Evolutionary conservation across 1,139 yeast genomes (phyloP), one percentile per base, ranked within the genome.

Genomic region (Kluyveromyces marxianus): DNA sequence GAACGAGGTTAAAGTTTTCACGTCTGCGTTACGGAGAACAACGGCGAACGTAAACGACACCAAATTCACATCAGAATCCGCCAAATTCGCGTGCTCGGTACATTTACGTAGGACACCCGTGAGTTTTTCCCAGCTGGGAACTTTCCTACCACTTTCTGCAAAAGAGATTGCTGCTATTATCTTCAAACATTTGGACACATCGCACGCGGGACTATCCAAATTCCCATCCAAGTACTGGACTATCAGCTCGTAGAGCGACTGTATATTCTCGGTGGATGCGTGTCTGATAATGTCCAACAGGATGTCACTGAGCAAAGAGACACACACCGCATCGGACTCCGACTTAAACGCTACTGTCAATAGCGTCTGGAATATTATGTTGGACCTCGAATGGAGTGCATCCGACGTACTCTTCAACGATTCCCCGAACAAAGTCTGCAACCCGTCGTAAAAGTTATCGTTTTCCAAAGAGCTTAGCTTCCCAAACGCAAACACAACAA

Each of bases 321-420:
- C 66, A 25, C 68, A 59, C 27, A 42, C 44, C 5, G 48, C 49
- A 14, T 58, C 55, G 2, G 61, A 56, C 24, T 53, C 53, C 5
- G 46, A 52, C 5, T 45, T 51, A 38, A 74, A 59, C 4, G 72
- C 67, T 37, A 67, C 67, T 25, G 66, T 66, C 10, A 77, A 56
- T 27, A 84, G 58, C 4, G 66, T 68, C 3, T 70, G 65, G 42
- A 83, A 60, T 4, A 86, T 77, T 1, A 66, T 50, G 3, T 71
- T 61, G 0, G 89, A 68, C 57, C 79, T 85, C 1, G 96, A 84
- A 62, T 90, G 96, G 53, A 90, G 70, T 0, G 84, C 71, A 6
- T 79, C 83, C 10, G 77, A 76, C 0, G 95, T 79, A 44, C 87
- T 81, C 53, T 77, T 81, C 67, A 89, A 73, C 0, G 97, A 71